These are phyloP conservation scores for Glutinoglossum americanum DNA, from an alignment of 495 filamentous ascomycete species.

Conservation along the genomic window DNA sequence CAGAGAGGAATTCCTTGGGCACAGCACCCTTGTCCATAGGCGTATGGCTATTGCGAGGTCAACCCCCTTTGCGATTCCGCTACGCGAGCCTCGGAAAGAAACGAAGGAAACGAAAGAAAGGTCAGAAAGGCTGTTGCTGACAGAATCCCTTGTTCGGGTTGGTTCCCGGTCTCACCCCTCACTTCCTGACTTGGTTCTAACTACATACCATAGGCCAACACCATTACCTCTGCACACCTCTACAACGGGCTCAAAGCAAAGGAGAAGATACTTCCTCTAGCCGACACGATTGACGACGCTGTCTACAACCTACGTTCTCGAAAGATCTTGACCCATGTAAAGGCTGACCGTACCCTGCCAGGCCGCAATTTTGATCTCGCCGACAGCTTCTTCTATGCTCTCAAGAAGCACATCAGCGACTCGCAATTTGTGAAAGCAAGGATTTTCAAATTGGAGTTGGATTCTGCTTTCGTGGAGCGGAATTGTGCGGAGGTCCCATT, in stretches of 20 bases:
- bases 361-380: constrained; percentile 22
- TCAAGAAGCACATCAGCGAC: constrained; percentile 12
- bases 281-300: constrained; percentile 28
- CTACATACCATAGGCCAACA: constrained; percentile 11
- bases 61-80: constrained; percentile 7
- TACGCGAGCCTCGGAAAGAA: constrained; percentile 9
- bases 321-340: constrained; percentile 35
- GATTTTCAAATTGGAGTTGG: constrained; percentile 17
- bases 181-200: neutral
- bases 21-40: constrained; percentile 22
- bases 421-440: constrained; percentile 15
- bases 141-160: constrained; percentile 28
- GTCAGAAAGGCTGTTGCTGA: neutral
- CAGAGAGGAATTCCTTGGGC: constrained; percentile 25
- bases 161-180: neutral
- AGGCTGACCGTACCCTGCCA: constrained; percentile 28
- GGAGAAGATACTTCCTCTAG: constrained; percentile 22
- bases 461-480: constrained; percentile 22
- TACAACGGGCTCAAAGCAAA: constrained; percentile 24
- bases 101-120: too few species aligned
- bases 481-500: constrained; percentile 15
- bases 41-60: constrained; percentile 16
- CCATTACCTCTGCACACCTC: constrained; percentile 26
- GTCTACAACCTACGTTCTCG: constrained; percentile 34
- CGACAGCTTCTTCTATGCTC: constrained; percentile 9